Evolutionary conservation across 352 stramenopile species (phyloP).

Genomic region (Pythium vanterpoolii): DNA sequence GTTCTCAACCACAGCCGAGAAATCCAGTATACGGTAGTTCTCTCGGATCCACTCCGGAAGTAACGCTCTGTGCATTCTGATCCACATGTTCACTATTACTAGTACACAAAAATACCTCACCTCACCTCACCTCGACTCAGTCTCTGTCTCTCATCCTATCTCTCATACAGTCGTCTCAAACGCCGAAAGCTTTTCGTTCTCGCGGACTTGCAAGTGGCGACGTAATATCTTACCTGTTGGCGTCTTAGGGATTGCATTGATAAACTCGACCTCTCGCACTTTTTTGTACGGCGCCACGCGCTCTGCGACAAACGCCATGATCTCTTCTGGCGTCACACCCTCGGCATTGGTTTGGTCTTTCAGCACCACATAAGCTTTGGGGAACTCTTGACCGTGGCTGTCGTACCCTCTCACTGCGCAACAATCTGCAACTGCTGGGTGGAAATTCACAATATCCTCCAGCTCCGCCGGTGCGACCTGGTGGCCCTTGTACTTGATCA

Average conservation of each 20-base stretch:
- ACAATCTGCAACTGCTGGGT: conserved; percentile 46
- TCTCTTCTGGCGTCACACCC: conserved; percentile 44
- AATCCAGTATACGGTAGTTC: no score
- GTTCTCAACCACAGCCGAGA: no score
- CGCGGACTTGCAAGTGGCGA: conserved; percentile 28
- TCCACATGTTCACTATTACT: no score
- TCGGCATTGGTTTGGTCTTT: conserved; percentile 6
- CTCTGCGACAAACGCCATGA: conserved; percentile 73
- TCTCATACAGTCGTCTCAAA: no score
- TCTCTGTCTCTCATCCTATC: no score
- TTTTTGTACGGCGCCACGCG: conserved; percentile 76
- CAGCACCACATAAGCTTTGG: conserved; percentile 89
- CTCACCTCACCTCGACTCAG: no score
- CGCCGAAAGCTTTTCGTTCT: no score
- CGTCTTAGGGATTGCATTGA: background rate
- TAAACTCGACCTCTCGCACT: conserved; percentile 52
- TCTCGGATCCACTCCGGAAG: no score
- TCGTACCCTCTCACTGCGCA: conserved; percentile 49
- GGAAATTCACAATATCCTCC: conserved; percentile 86
- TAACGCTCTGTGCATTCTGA: no score
- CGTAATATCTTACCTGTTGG: background rate
- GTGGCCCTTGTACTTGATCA: conserved; percentile 95
- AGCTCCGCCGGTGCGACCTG: conserved; percentile 91
- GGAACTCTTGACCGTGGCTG: conserved; percentile 79
- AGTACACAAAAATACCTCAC: no score